Evolutionary conservation across 208 protist species (phyloP), one percentile per base, ranked within the genome.

Genomic region (Balamuthia mandrillaris): DNA sequence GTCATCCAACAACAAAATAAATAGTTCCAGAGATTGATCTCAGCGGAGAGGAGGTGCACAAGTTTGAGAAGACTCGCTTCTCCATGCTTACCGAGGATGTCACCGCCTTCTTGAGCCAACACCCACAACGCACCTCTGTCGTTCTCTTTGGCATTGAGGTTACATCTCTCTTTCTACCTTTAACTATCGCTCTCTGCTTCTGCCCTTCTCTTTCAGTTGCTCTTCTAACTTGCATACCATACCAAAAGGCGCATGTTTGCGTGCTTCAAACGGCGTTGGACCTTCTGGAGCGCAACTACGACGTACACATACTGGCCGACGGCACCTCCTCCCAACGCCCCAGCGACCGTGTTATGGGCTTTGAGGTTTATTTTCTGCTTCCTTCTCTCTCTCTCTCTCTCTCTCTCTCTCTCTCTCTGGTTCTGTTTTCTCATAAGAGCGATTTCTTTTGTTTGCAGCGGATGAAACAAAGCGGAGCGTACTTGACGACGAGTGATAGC

Each of bases 101-200:
- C 10, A 42, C 45, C 68, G 27, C 37, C 12, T 29, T n/a, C 9
- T 49, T 78, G 45, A 49, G 58, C 45, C 41, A 29, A 27, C 68
- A 78, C 18, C 68, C 68, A n/a, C 45, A 78, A 1, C 68, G 68
- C 47, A 78, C 52, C 45, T 42, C 52, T 49, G 45, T 78, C 24
- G 29, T 78, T 27, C 68, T 78, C 5, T 49, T 78, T 16, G 68
- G 68, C 68, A 78, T 78, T 35, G 68, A 78, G 68, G 66, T 77
- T 35, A 39, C 61, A 14, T 24, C 33, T 18, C 33, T 21, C 27
- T n/a, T n/a, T n/a, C n/a, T n/a, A n/a, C n/a, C n/a, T n/a, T n/a
- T n/a, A n/a, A n/a, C n/a, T n/a, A n/a, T n/a, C 21, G 3, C 4
- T 35, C 33, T 1, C 3, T 24, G 5, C 3, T 68, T 68, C 5